phyloP scores from a whole-genome alignment of 371 early-diverging fungal species.

The Mucor saturninus region DNA sequence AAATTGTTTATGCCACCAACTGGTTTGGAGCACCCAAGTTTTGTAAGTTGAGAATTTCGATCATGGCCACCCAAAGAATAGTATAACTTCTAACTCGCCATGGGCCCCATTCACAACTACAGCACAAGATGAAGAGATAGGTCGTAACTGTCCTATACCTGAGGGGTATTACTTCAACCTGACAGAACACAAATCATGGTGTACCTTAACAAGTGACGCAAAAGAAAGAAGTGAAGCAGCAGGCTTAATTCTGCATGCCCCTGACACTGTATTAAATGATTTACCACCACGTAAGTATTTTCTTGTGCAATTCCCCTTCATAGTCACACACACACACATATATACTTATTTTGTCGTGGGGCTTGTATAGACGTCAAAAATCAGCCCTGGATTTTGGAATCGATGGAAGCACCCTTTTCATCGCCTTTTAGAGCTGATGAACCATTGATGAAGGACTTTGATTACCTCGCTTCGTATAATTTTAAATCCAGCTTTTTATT shows the following conservation, averaged over 20 bases:
- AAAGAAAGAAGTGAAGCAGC: conserved; percentile 29
- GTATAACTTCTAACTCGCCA: neutral
- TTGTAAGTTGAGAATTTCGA: conserved; percentile 4
- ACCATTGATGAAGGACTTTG: conserved; percentile 32
- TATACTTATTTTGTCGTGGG: too few species aligned
- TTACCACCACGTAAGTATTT: conserved; percentile 31
- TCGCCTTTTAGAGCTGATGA: conserved; percentile 30
- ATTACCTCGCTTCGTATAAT: conserved; percentile 46
- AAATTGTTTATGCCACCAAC: conserved; percentile 39
- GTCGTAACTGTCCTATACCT: conserved; percentile 34
- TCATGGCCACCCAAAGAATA: too few species aligned
- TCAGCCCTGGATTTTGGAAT: conserved; percentile 47
- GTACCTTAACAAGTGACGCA: conserved; percentile 32
- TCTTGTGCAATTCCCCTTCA: neutral
- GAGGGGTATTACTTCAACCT: conserved; percentile 25
- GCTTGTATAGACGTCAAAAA: conserved; percentile 24
- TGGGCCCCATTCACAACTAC: neutral
- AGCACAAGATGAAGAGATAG: conserved; percentile 13
- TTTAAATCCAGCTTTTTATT: conserved; percentile 40
- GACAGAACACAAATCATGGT: conserved; percentile 28
- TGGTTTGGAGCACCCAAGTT: conserved; percentile 32
- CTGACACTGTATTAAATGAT: conserved; percentile 22
- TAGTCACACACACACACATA: too few species aligned
- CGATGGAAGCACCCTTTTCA: conserved; percentile 43
- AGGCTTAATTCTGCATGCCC: conserved; percentile 42